Conservation (phyloP, 148 eudicot species). For the Persicaria tinctoria region DNA sequence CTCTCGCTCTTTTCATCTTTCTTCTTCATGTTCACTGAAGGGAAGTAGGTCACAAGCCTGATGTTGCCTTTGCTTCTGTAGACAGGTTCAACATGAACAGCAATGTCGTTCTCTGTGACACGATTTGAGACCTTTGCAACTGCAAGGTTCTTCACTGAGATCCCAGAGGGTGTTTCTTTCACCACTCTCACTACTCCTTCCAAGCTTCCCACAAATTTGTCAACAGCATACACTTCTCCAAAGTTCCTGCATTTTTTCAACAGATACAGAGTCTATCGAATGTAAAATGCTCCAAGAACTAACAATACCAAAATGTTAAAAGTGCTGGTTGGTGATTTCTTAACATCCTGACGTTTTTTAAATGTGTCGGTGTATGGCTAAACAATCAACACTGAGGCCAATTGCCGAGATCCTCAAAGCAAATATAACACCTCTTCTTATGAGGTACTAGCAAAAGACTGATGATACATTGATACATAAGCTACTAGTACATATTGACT, state of each 20-base stretch:
- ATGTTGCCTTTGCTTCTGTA: constrained; percentile 66
- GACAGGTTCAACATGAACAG: constrained; percentile 50
- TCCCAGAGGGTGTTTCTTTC: constrained; percentile 43
- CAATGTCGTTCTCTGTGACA: constrained; percentile 64
- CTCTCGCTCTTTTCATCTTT: constrained; percentile 24
- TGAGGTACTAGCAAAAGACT: neutral
- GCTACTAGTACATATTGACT: neutral
- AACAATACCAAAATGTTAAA: too few relatives aligned
- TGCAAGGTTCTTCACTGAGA: constrained; percentile 56
- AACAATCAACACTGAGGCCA: neutral
- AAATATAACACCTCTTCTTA: neutral
- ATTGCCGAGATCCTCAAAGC: neutral
- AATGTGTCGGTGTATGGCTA: neutral
- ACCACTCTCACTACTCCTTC: constrained; percentile 84
- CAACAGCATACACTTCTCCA: constrained; percentile 69
- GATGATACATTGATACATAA: too few relatives aligned
- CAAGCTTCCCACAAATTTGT: constrained; percentile 61
- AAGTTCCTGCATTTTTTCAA: constrained; percentile 52
- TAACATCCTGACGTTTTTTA: too few relatives aligned
- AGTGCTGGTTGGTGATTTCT: too few relatives aligned
- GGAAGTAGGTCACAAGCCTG: constrained; percentile 82
- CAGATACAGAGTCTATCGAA: neutral
- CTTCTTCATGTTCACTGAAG: constrained; percentile 76
- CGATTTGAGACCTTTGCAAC: constrained; percentile 82
- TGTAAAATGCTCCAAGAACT: neutral